These are phyloP conservation scores for Guyanaporus albipodus DNA, from an alignment of 768 basidiomycete species.

Conservation along the genomic window DNA sequence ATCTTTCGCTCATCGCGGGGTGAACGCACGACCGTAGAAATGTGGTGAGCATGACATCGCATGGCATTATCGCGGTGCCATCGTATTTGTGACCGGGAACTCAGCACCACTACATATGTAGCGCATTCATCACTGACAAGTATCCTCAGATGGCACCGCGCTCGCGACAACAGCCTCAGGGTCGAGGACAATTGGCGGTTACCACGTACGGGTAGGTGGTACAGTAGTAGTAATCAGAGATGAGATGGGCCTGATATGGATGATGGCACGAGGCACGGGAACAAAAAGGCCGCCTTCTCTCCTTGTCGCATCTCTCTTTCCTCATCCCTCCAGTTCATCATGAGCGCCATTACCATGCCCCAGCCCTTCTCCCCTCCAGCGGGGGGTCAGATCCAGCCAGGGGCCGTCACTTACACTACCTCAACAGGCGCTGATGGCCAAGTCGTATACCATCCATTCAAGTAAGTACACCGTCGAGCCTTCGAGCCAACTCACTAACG, in stretches of 20 bases:
- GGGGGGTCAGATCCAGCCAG: slow-evolving; percentile 51
- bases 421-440: slow-evolving; percentile 58
- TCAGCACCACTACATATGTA: too few species aligned
- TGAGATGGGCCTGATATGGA: slow-evolving; percentile 33
- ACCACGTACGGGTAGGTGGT: too few species aligned
- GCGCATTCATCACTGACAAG: too few species aligned
- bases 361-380: slow-evolving; percentile 30
- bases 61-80: neutral
- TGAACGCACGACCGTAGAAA: too few species aligned
- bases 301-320: slow-evolving; percentile 13
- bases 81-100: too few species aligned
- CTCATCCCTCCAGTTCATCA: slow-evolving; percentile 11
- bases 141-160: too few species aligned
- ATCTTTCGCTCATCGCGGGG: slow-evolving; percentile 6
- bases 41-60: neutral
- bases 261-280: slow-evolving; percentile 27
- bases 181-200: too few species aligned
- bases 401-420: slow-evolving; percentile 73
- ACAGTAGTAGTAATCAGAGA: slow-evolving; percentile 24
- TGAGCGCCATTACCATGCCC: slow-evolving; percentile 22
- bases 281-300: slow-evolving; percentile 22
- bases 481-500: slow-evolving; percentile 12
- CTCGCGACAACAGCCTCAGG: too few species aligned
- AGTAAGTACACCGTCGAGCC: slow-evolving; percentile 38
- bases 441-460: slow-evolving; percentile 69